Base-by-base conservation (phyloP, 2,329 filamentous ascomycete species). In the Ascosphaera apis region DNA sequence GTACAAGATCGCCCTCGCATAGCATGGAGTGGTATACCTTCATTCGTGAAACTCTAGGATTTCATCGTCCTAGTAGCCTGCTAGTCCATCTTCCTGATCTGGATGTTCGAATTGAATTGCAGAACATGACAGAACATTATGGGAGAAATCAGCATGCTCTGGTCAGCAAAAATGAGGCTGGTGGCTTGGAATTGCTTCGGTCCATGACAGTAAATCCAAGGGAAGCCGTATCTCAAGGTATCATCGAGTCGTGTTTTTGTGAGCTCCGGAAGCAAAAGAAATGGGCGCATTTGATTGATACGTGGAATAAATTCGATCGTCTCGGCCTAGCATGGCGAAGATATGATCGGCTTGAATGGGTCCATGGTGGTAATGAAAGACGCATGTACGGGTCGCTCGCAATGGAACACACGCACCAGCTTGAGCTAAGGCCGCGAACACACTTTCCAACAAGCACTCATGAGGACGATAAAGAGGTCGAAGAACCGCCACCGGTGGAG, bases 21-120 rank as follows among this genome's bases (percentile, higher is more conserved):
- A 67, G 70, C 4, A 65, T 73, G 7, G 72, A 77, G 47, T 77
- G 72, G 72, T 76, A 72, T 47, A 75, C 71, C 0, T 76, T 76
- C 42, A 55, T 77, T 11, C 59, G 65, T 9, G 66, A 67, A 36
- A 57, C 66, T 5, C 54, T 76, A 15, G 72, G 72, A 27, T 68
- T 64, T 61, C 57, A 61, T 33, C 61, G 68, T 37, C 60, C 67
- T 3, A 57, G 59, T 27, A 63, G 63, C 21, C 55, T 77, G 7
- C 61, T 69, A 37, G 63, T 77, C 43, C 63, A 67, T 40, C 66
- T 76, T 8, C 72, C 72, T 2, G 70, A 76, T 46, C 56, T 77
- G 34, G 66, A 62, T 34, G 59, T 76, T 18, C 67, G 60, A 19
- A 51, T 77, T 18, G 54, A 62, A 16, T 61, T 76, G 32, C 9